Base-by-base conservation (phyloP, 2,329 filamentous ascomycete genomes). In the Xylariaceae sp. region DNA sequence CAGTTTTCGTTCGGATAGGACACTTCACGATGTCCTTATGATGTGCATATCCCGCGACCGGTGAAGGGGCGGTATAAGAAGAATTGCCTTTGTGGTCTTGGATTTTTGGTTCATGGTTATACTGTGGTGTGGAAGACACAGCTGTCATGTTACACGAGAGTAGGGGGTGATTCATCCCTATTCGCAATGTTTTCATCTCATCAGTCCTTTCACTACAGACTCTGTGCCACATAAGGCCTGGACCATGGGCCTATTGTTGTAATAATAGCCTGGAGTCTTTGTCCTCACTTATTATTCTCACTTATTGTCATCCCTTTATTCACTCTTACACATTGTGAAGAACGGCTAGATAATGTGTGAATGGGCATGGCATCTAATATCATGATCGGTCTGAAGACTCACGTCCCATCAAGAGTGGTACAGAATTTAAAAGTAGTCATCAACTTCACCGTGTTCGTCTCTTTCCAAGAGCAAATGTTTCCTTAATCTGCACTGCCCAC, bases 171-270 rank as follows among this genome's bases (percentile, higher is more conserved):
- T 49, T 43, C 7, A 18, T 19, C 32, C 52, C 46, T 52, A 48
- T 53, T 45, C 18, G 21, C 14, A 20, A 40, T 37, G 20, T 50
- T 42, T 21, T 54, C 19, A 37, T 46, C 19, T 18, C 20, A 32
- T 40, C 40, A 42, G 40, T 20, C 43, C 43, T 55, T 53, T 48
- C 48, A 54, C 51, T 12, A 23, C 52, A 59, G 50, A 20, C 20
- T 50, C 7, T n/a, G 52, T 61, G 44, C 7, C 37, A 54, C 59
- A 40, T 43, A 43, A 32, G 43, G 10, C 29, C 1, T 18, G 19
- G 21, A 48, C n/a, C n/a, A 51, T 50, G 16, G 20, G 46, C 41
- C 50, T 26, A 47, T 48, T 21, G 32, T 44, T 29, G 40, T 23
- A 3, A 9, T 14, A 54, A 44, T 52, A 45, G 50, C 20, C 29